A percentile compares a stretch with the other conserved stretches of the same genome.
Evolutionary conservation across 129 eudicot species (phyloP).

Genomic region (Arctium minus): DNA sequence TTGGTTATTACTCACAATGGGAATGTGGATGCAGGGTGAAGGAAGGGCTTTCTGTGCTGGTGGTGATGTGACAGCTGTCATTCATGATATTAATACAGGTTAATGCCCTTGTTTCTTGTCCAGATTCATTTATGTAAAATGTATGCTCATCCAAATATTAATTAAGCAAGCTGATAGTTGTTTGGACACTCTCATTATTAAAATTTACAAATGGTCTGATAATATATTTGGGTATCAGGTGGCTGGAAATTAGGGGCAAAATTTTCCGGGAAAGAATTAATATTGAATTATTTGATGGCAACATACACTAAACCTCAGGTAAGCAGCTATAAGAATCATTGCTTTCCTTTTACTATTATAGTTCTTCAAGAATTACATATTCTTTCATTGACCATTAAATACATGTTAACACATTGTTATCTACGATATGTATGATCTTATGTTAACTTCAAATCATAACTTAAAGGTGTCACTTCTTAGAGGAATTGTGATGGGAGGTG

Average conservation of each 20-base stretch:
- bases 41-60: constrained; percentile 99
- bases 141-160: background rate
- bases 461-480: constrained; percentile 76
- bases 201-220: background rate
- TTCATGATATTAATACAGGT: constrained; percentile 64
- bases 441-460: constrained; percentile 11
- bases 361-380: background rate
- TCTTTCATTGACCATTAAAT: background rate
- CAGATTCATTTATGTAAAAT: background rate
- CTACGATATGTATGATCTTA: background rate
- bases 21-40: constrained; percentile 48
- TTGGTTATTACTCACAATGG: background rate
- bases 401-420: background rate
- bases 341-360: background rate
- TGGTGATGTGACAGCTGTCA: constrained; percentile 87
- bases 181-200: background rate
- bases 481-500: constrained; percentile 99
- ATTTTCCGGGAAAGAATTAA: constrained; percentile 63
- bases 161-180: background rate
- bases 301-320: constrained; percentile 90
- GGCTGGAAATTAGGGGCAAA: constrained; percentile 68
- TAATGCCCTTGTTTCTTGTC: background rate
- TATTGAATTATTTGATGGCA: constrained; percentile 74
- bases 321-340: background rate
- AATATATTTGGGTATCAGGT: constrained; percentile 39